A percentile compares a stretch with the other conserved stretches of the same genome.
These are phyloP conservation scores for Acer saccharum DNA, from an alignment of 345 rosid genomes.

Conservation along the genomic window DNA sequence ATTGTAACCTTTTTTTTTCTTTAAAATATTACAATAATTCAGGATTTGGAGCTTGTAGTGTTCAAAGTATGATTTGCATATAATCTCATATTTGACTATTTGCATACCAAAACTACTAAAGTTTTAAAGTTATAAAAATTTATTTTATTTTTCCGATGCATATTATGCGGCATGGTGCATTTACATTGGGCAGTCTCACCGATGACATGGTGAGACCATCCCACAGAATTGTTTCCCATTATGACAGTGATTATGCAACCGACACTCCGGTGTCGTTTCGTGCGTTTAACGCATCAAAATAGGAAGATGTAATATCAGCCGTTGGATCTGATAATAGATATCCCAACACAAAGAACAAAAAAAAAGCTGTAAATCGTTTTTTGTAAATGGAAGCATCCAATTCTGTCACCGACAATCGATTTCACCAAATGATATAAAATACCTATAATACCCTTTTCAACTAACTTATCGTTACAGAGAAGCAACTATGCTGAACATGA, in stretches of 20 bases:
- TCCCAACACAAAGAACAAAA: background rate
- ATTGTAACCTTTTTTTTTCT: too few species aligned
- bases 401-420: conserved; percentile 19
- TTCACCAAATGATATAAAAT: background rate
- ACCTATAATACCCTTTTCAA: conserved; percentile 25
- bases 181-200: too few species aligned
- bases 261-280: background rate
- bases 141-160: too few species aligned
- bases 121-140: too few species aligned
- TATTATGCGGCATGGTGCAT: too few species aligned
- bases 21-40: too few species aligned
- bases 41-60: too few species aligned
- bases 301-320: conserved; percentile 2
- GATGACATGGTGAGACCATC: too few species aligned
- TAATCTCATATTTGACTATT: too few species aligned
- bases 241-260: background rate
- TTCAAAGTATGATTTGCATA: too few species aligned
- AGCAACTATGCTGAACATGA: conserved; percentile 9
- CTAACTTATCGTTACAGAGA: conserved; percentile 5
- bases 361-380: background rate
- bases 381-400: conserved; percentile 5
- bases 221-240: too few species aligned
- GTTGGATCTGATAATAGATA: conserved; percentile 14
- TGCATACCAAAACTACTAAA: too few species aligned
- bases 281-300: background rate